phyloP scores from a whole-genome alignment of 306 rosid species.

The Gastrolobium villosum region DNA sequence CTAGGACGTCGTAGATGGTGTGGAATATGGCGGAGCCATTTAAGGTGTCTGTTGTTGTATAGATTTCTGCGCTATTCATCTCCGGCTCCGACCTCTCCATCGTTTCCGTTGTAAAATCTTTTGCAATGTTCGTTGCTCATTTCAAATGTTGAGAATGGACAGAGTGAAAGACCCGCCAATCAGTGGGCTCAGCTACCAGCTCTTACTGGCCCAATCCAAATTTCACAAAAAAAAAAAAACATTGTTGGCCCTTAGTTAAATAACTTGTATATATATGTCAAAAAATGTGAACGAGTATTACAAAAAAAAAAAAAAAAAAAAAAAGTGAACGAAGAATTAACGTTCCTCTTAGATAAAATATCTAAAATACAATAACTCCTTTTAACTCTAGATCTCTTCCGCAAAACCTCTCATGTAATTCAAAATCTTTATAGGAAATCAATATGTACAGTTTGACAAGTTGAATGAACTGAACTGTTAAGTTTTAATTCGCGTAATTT shows the following conservation, averaged over 20 bases:
- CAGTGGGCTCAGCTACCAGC: constrained; percentile 18
- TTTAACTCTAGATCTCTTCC: no score
- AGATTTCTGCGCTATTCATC: constrained; percentile 55
- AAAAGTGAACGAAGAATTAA: neutral
- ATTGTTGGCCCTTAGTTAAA: neutral
- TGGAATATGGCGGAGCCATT: constrained; percentile 71
- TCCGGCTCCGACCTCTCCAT: constrained; percentile 41
- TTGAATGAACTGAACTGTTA: no score
- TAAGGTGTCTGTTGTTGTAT: constrained; percentile 56
- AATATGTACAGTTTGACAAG: no score
- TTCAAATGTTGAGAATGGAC: constrained; percentile 35
- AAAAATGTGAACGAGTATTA: neutral
- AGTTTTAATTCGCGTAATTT: no score
- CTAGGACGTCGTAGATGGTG: constrained; percentile 71
- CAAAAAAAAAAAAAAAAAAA: no score
- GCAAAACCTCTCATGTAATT: no score
- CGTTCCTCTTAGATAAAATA: no score
- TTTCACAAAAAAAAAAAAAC: neutral
- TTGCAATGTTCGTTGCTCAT: neutral
- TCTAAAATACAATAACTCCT: no score
- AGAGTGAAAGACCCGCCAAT: constrained; percentile 28
- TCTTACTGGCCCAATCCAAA: neutral
- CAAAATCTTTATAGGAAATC: no score
- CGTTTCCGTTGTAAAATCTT: constrained; percentile 34
- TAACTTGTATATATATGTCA: neutral